Conservation (phyloP, 83 land plant genomes). For the Larix sibirica region DNA sequence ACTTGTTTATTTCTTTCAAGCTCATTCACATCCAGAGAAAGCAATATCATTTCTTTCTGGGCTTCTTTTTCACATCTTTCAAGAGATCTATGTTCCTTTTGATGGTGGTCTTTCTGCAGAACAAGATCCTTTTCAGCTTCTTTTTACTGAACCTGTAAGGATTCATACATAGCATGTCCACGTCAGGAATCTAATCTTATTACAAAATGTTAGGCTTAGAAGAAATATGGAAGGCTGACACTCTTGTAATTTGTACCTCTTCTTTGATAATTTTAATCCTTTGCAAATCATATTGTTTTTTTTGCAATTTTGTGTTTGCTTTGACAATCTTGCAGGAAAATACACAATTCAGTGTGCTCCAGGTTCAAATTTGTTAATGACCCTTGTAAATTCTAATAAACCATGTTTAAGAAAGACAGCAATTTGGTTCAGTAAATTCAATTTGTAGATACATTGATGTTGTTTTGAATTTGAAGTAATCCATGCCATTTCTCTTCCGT, state of each 20-base stretch:
- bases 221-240: too few species aligned
- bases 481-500: not conserved
- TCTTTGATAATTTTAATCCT: constrained; percentile 14
- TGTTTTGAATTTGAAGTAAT: constrained; percentile 2
- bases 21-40: not conserved
- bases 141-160: constrained; percentile 7
- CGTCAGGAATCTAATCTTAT: not conserved
- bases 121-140: constrained; percentile 13
- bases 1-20: not conserved
- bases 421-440: not conserved
- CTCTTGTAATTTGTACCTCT: not conserved
- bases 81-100: not conserved
- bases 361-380: constrained; percentile 9
- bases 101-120: not conserved
- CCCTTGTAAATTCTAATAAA: constrained; percentile 9
- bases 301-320: constrained; percentile 4
- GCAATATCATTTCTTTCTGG: not conserved
- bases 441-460: constrained; percentile 5
- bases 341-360: not conserved
- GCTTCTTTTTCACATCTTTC: not conserved
- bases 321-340: not conserved
- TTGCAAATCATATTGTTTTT: not conserved
- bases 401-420: not conserved
- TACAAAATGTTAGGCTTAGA: too few species aligned
- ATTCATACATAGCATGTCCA: not conserved